phyloP scores from a whole-genome alignment of 768 basidiomycete species.

The Xerocomellus amylosporus region DNA sequence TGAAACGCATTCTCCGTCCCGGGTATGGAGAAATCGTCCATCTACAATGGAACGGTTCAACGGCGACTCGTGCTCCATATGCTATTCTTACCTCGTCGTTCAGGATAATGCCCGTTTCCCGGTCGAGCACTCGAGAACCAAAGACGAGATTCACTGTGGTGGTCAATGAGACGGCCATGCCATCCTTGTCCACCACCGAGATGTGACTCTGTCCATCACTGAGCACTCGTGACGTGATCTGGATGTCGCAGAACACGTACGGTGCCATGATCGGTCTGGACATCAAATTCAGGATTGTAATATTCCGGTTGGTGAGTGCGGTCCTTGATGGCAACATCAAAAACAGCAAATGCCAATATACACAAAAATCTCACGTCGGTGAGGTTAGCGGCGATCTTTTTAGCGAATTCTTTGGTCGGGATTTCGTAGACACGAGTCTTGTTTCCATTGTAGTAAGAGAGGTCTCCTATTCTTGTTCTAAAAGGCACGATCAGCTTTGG shows the following conservation, averaged over 20 bases:
- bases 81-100: constrained; percentile 72
- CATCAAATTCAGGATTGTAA: constrained; percentile 80
- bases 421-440: constrained; percentile 59
- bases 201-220: constrained; percentile 65
- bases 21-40: constrained; percentile 92
- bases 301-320: constrained; percentile 77
- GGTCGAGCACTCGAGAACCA: constrained; percentile 84
- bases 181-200: constrained; percentile 76
- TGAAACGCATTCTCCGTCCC: constrained; percentile 83
- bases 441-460: constrained; percentile 54
- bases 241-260: constrained; percentile 22
- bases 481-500: constrained; percentile 20
- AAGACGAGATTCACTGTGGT: constrained; percentile 90
- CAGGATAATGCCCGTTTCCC: constrained; percentile 81
- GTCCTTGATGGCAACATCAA: constrained; percentile 48
- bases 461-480: constrained; percentile 85
- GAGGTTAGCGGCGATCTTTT: constrained; percentile 59
- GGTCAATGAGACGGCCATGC: constrained; percentile 85
- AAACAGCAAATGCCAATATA: constrained; percentile 1
- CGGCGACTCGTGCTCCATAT: not conserved
- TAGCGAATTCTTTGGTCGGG: constrained; percentile 65
- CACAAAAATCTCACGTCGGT: constrained; percentile 66
- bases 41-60: constrained; percentile 36
- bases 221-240: constrained; percentile 5
- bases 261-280: constrained; percentile 83